Base-by-base conservation (phyloP, 305 asterid species). In the Rubia balearica region DNA sequence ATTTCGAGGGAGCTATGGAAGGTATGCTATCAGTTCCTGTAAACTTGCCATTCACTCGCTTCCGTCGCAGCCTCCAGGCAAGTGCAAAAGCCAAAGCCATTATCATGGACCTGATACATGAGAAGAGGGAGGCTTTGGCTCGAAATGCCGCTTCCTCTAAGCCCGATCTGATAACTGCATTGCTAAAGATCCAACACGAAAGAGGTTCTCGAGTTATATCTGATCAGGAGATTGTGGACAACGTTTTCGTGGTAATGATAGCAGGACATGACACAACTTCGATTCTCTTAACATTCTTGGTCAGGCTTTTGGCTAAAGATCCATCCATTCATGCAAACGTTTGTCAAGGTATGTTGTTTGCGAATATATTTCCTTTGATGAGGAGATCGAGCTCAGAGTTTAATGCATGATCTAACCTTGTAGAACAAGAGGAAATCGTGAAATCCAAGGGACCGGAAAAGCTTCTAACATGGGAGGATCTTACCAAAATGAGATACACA, bases 211-310 rank as follows among this genome's bases (percentile, higher is more conserved):
- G 59, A 36, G 43, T 65, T 7, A 3, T 64, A 14, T 72, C 76
- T 21, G 76, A 72, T 24, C 38, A 53, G 17, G 83, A 80, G 68
- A 76, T 80, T 8, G 61, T 80, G n/a, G 81, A 76, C 74, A 76
- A 71, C 21, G n/a, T 55, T 8, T 38, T 73, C 21, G 63, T 61
- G 13, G 51, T 53, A 10, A 72, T 79, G 83, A 17, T 72, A 13
- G 80, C 71, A n/a, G 81, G 81, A 22, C 60, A 80, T 36, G 84
- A 80, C 38, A 77, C 81, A 0, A 77, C 79, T 48, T 74, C 84
- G 5, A 7, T 77, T 27, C 81, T 77, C 27, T 68, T 74, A 22
- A 73, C 75, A 43, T 80, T 80, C 74, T 43, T 76, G 79, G 71
- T 80, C 62, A 80, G 67, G 70, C 74, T 80, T 46, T 27, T 80